A percentile compares a stretch with the other conserved stretches of the same genome.
phyloP scores from a whole-genome alignment of 225 moss, liverwort and hornwort species.

The Pleurozium schreberi region DNA sequence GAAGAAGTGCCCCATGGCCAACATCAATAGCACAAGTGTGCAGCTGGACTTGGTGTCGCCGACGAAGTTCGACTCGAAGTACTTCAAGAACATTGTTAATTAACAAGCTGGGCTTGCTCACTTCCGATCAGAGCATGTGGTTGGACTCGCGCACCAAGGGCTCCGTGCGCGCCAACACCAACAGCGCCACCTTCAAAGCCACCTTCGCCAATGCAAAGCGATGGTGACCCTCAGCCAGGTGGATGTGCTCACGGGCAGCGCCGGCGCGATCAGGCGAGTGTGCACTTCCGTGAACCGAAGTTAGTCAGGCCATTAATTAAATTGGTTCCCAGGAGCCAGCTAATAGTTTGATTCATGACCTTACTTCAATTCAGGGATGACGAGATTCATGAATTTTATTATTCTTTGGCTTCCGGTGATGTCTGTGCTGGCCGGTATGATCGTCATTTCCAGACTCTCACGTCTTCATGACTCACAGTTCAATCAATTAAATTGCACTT shows the following conservation, averaged over 20 bases:
- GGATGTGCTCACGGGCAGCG: background rate
- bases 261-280: conserved; percentile 1
- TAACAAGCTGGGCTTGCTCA: conserved; percentile 1
- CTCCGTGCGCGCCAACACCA: background rate
- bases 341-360: background rate
- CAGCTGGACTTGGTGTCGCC: background rate
- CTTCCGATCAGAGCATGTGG: conserved; percentile 27
- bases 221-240: conserved; percentile 13
- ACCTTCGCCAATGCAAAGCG: conserved; percentile 3
- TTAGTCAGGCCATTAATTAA: background rate
- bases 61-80: conserved; percentile 9
- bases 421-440: background rate
- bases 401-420: background rate
- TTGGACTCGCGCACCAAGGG: background rate
- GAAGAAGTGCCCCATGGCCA: background rate
- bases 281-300: background rate
- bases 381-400: background rate
- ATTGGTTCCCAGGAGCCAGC: background rate
- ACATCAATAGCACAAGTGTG: background rate
- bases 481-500: background rate
- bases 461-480: background rate
- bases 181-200: background rate
- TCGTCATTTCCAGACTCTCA: background rate
- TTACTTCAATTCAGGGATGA: background rate
- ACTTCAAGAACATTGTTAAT: conserved; percentile 8